A percentile compares a stretch with the other conserved stretches of the same genome.
Evolutionary conservation across 371 early-diverging fungal species (phyloP).

Genomic region (Racocetra persica): DNA sequence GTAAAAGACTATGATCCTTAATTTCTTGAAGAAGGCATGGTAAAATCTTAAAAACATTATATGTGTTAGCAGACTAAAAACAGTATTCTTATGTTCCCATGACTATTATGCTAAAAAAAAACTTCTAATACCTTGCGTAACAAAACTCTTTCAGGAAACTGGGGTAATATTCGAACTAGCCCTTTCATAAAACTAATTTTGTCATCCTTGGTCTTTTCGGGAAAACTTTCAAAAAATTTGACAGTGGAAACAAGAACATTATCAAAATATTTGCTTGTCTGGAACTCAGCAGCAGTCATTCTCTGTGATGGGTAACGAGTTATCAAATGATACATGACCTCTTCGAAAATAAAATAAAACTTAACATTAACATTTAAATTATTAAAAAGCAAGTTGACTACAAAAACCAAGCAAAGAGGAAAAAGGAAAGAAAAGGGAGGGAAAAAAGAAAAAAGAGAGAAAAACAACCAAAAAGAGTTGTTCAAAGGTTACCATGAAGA

Average conservation of each 20-base stretch:
- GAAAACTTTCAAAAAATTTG: conserved; percentile 79
- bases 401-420: too few species aligned
- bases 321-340: conserved; percentile 64
- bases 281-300: conserved; percentile 68
- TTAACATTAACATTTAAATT: too few species aligned
- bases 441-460: too few species aligned
- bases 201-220: conserved; percentile 79
- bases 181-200: conserved; percentile 85
- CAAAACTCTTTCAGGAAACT: conserved; percentile 76
- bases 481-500: conserved; percentile 55
- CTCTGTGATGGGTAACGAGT: conserved; percentile 64
- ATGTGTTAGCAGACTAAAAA: too few species aligned
- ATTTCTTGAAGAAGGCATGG: conserved; percentile 76
- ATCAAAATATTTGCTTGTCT: conserved; percentile 78
- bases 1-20: conserved; percentile 74
- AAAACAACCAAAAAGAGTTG: too few species aligned
- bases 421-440: too few species aligned
- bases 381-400: too few species aligned
- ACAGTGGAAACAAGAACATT: conserved; percentile 81
- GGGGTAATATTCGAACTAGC: conserved; percentile 69
- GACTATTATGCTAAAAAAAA: background rate
- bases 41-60: conserved; percentile 60
- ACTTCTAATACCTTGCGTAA: conserved; percentile 62
- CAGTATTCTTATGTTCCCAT: background rate
- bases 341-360: conserved; percentile 42